phyloP scores from a whole-genome alignment of 2,329 filamentous ascomycete genomes.

The Chaetomiaceae sp. region DNA sequence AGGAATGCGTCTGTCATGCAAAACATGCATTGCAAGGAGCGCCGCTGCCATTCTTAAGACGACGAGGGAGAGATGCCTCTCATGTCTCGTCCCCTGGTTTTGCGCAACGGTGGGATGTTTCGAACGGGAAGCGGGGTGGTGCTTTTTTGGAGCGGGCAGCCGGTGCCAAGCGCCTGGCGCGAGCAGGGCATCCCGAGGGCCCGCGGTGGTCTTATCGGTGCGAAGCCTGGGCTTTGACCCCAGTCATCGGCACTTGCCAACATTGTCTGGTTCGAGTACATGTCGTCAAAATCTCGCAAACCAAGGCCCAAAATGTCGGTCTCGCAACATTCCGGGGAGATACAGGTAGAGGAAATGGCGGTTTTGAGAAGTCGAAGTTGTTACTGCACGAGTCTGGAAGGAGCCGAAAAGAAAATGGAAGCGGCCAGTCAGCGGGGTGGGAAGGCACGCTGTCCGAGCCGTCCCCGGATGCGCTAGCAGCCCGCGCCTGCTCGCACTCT shows the following conservation, averaged over 20 bases:
- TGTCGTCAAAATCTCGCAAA: neutral
- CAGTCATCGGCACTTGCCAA: conserved; percentile 1
- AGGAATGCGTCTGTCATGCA: neutral
- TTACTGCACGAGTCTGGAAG: no score
- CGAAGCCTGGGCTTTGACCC: neutral
- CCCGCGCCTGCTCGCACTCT: no score
- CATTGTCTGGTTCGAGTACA: neutral
- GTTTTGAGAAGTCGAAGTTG: no score
- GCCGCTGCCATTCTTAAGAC: neutral
- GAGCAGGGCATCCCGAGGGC: conserved; percentile 3
- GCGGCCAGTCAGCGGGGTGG: no score
- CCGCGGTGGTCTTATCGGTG: neutral
- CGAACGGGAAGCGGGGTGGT: conserved; percentile 6
- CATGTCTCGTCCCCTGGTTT: neutral
- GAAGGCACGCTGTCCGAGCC: no score
- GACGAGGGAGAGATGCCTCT: neutral
- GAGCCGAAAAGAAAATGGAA: no score
- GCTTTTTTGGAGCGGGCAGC: conserved; percentile 10
- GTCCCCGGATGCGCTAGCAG: neutral
- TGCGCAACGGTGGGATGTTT: neutral
- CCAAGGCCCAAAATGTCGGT: neutral
- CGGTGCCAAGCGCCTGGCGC: conserved; percentile 13
- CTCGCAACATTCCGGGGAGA: neutral
- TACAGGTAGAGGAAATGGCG: neutral
- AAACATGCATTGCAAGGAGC: conserved; percentile 9